These are phyloP conservation scores for Fabrea salina DNA, from an alignment of 169 alveolate species.

Conservation along the genomic window DNA sequence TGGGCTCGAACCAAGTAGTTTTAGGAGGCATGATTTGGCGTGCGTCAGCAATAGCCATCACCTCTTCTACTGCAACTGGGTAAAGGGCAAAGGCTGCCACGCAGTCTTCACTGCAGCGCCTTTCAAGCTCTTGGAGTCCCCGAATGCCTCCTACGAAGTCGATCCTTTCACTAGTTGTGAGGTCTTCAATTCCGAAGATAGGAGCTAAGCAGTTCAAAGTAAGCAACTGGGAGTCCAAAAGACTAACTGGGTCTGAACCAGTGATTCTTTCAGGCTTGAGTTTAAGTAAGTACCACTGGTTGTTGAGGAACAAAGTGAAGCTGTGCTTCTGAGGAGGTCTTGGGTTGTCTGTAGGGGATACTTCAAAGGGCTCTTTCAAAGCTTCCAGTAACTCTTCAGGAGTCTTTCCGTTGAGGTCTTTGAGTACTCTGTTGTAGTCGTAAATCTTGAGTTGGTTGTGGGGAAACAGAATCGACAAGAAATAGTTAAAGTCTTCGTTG, in stretches of 20 bases:
- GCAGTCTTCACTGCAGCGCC: slow-evolving; percentile 40
- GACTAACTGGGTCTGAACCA: slow-evolving; percentile 30
- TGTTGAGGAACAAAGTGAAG: slow-evolving; percentile 40
- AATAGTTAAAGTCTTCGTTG: slow-evolving; percentile 50
- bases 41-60: slow-evolving; percentile 56
- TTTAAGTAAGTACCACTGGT: slow-evolving; percentile 48
- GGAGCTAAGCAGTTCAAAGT: slow-evolving; percentile 38
- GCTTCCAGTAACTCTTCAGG: slow-evolving; percentile 42
- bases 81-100: slow-evolving; percentile 55
- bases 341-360: slow-evolving; percentile 30
- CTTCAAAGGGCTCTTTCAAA: slow-evolving; percentile 34
- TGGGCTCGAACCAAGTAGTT: slow-evolving; percentile 67
- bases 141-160: slow-evolving; percentile 67
- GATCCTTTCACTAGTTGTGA: slow-evolving; percentile 48
- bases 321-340: slow-evolving; percentile 30
- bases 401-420: slow-evolving; percentile 36
- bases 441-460: slow-evolving; percentile 38
- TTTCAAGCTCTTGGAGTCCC: slow-evolving; percentile 49
- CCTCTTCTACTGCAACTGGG: slow-evolving; percentile 51
- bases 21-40: slow-evolving; percentile 64
- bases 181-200: slow-evolving; percentile 47
- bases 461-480: slow-evolving; percentile 55
- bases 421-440: slow-evolving; percentile 61
- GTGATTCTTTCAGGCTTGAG: slow-evolving; percentile 41
- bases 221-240: slow-evolving; percentile 36